Evolutionary conservation across 371 early-diverging fungal genomes (phyloP).

Genomic region (Circinella umbellata): DNA sequence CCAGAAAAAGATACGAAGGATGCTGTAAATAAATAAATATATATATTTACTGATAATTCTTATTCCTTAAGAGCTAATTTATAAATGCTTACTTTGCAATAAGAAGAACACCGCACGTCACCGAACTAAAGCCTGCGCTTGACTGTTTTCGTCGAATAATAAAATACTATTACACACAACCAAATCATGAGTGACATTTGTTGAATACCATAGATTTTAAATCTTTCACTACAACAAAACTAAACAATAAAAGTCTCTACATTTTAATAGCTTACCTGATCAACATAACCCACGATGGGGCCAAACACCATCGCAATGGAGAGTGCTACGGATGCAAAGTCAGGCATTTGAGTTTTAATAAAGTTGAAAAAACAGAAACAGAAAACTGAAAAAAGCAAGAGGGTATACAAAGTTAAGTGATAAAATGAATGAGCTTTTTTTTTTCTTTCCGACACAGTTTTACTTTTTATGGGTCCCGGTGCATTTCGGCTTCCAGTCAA

Average conservation of each 20-base stretch:
- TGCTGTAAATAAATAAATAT: constrained; percentile 12
- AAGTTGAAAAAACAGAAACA: constrained; percentile 1
- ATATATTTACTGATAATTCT: too few relatives aligned
- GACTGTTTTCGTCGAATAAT: constrained; percentile 24
- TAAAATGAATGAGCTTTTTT: too few relatives aligned
- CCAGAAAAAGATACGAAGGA: constrained; percentile 30
- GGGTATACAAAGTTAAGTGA: too few relatives aligned
- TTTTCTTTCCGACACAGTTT: too few relatives aligned
- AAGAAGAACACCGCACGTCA: constrained; percentile 32
- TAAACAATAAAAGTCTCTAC: too few relatives aligned
- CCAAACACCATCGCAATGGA: constrained; percentile 30
- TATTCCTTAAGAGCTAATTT: not conserved
- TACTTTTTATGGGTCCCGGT: not conserved
- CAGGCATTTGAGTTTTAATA: constrained; percentile 8
- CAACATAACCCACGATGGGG: constrained; percentile 29
- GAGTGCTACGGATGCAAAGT: constrained; percentile 13
- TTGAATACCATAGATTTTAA: too few relatives aligned
- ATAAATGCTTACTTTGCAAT: constrained; percentile 27
- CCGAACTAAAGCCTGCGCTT: constrained; percentile 32
- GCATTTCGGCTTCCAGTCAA: not conserved
- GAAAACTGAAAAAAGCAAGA: not conserved
- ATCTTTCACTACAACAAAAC: too few relatives aligned
- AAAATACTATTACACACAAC: constrained; percentile 18
- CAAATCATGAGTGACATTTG: too few relatives aligned
- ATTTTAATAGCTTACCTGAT: constrained; percentile 20